Evolutionary conservation across 257 asterid genomes (phyloP).

Genomic region (Lycium ferocissimum): DNA sequence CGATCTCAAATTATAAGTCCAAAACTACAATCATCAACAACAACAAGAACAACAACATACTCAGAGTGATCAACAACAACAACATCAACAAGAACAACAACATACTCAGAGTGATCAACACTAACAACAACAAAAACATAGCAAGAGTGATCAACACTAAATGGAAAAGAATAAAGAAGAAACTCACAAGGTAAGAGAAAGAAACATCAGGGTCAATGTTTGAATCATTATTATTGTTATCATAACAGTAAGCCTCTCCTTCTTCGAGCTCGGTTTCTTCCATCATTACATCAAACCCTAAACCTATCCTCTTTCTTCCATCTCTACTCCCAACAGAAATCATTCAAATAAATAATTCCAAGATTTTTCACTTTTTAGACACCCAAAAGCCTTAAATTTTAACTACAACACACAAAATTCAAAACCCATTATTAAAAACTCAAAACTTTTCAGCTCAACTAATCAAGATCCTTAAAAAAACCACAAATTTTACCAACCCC

Average conservation of each 20-base stretch:
- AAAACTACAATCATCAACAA: neutral
- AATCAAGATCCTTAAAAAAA: conserved; percentile 52
- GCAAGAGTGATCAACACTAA: neutral
- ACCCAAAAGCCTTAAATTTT: conserved; percentile 46
- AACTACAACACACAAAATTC: conserved; percentile 45
- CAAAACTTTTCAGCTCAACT: neutral
- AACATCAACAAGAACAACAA: too few relatives aligned
- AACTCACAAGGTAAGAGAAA: conserved; percentile 91
- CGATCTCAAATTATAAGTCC: neutral
- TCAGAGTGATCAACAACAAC: too few relatives aligned
- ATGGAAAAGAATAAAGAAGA: conserved; percentile 10
- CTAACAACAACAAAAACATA: too few relatives aligned
- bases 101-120: too few relatives aligned
- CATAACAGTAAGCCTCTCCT: conserved; percentile 82
- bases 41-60: too few relatives aligned
- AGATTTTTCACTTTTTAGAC: conserved; percentile 30
- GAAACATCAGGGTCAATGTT: conserved; percentile 92
- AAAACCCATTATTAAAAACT: conserved; percentile 35
- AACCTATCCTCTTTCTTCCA: conserved; percentile 77
- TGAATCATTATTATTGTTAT: conserved; percentile 48
- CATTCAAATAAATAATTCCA: conserved; percentile 52
- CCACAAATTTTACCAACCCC: conserved; percentile 55
- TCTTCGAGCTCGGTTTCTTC: conserved; percentile 89
- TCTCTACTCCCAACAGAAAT: conserved; percentile 76
- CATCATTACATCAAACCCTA: conserved; percentile 62